phyloP scores from a whole-genome alignment of 768 basidiomycete genomes.

The Boletus patriciae region DNA sequence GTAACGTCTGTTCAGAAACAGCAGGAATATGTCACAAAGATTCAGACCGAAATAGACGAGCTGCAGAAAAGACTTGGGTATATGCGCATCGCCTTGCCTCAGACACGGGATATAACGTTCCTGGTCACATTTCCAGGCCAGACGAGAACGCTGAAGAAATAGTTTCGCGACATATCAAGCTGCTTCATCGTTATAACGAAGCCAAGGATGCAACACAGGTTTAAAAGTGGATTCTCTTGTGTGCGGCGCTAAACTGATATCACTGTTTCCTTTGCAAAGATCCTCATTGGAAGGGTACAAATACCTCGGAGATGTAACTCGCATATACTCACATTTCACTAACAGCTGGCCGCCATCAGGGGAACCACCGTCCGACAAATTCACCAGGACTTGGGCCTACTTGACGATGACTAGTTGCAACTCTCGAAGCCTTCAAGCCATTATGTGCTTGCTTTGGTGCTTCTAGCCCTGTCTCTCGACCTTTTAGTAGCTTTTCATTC shows the following conservation, averaged over 20 bases:
- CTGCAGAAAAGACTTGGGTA: slow-evolving; percentile 52
- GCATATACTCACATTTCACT: slow-evolving; percentile 16
- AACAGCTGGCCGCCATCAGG: slow-evolving; percentile 68
- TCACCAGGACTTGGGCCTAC: slow-evolving; percentile 68
- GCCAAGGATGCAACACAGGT: slow-evolving; percentile 84
- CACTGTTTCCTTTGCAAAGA: slow-evolving; percentile 40
- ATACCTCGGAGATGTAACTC: background rate
- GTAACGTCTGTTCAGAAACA: slow-evolving; percentile 42
- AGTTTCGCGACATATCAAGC: slow-evolving; percentile 65
- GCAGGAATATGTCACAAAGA: slow-evolving; percentile 45
- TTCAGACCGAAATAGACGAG: slow-evolving; percentile 49
- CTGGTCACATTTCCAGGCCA: slow-evolving; percentile 29
- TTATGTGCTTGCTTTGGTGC: background rate
- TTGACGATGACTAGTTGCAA: slow-evolving; percentile 44
- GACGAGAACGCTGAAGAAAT: slow-evolving; percentile 55
- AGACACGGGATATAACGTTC: background rate
- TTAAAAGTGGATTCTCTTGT: background rate
- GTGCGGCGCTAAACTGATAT: background rate
- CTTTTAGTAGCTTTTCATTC: slow-evolving; percentile 16
- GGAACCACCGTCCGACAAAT: slow-evolving; percentile 72
- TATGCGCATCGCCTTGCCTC: background rate
- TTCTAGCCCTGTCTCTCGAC: background rate
- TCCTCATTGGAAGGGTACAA: slow-evolving; percentile 73
- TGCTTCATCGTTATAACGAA: slow-evolving; percentile 77
- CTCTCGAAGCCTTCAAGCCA: background rate